phyloP scores from a whole-genome alignment of 805 yeast species.

The Yarrowia sp. region DNA sequence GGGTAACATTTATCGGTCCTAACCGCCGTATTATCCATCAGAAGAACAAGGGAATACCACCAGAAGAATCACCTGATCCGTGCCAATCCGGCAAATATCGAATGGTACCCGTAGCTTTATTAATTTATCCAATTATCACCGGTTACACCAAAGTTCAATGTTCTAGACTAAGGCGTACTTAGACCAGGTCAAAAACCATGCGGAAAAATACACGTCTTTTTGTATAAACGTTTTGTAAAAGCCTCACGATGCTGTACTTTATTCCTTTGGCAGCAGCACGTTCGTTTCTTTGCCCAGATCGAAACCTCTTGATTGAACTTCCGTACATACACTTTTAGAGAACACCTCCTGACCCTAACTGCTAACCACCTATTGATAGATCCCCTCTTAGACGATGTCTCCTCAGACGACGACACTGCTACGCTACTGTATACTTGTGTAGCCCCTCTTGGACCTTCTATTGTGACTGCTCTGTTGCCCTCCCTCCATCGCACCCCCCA shows the following conservation, averaged over 20 bases:
- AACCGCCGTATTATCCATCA: background rate
- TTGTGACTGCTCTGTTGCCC: background rate
- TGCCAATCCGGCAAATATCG: background rate
- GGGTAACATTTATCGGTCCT: background rate
- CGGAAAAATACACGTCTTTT: background rate
- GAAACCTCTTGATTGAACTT: too few relatives aligned
- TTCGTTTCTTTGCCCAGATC: too few relatives aligned
- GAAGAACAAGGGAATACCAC: background rate
- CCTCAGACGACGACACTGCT: background rate
- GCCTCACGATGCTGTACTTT: background rate
- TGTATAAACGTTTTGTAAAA: background rate
- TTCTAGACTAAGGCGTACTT: conserved; percentile 3
- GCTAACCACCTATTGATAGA: background rate
- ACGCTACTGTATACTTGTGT: background rate
- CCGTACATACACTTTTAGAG: too few relatives aligned
- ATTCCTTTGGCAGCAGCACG: too few relatives aligned
- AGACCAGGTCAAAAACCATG: background rate
- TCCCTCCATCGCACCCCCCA: background rate
- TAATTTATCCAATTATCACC: background rate
- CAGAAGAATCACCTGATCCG: background rate
- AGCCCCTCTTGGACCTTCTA: background rate
- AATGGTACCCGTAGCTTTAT: background rate
- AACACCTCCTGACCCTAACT: too few relatives aligned
- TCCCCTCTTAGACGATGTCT: background rate
- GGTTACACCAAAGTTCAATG: background rate